Conservation (phyloP, 2,329 filamentous ascomycete species). For the Apiospora saccharicola region DNA sequence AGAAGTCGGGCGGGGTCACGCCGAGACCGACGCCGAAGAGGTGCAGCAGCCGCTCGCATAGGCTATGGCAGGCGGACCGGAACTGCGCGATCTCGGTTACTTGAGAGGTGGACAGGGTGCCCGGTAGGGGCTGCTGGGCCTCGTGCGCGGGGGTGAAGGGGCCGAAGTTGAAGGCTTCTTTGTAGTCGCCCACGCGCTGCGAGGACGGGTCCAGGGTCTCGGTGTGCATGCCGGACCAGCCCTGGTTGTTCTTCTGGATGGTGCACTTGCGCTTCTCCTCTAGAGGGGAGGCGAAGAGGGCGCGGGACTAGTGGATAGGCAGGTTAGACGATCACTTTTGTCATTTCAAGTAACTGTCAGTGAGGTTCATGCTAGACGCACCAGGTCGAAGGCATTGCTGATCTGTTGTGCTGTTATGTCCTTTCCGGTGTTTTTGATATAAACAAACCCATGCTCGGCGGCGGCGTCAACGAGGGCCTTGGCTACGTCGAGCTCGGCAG, state of each 20-base stretch:
- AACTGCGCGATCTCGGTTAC: conserved; percentile 68
- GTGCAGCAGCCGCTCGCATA: conserved; percentile 76
- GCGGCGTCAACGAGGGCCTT: conserved; percentile 81
- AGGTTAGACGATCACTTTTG: not conserved
- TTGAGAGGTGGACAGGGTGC: conserved; percentile 66
- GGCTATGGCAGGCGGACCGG: conserved; percentile 71
- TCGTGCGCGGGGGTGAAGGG: conserved; percentile 73
- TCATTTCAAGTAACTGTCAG: not conserved
- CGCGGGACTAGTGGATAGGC: conserved; percentile 62
- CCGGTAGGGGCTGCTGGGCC: conserved; percentile 79
- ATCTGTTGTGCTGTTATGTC: conserved; percentile 74
- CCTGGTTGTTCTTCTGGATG: conserved; percentile 83
- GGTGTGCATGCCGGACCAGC: conserved; percentile 87
- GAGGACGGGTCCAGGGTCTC: conserved; percentile 87
- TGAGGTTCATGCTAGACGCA: conserved; percentile 45
- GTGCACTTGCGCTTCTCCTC: conserved; percentile 78
- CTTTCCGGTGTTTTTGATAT: conserved; percentile 77
- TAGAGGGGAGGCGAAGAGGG: conserved; percentile 74
- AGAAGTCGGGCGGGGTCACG: conserved; percentile 63
- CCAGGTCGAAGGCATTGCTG: conserved; percentile 76
- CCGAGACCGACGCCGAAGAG: conserved; percentile 82
- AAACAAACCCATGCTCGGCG: conserved; percentile 86
- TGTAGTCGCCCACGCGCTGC: conserved; percentile 86
- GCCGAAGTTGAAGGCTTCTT: conserved; percentile 89
- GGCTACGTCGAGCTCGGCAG: conserved; percentile 63